Base-by-base conservation (phyloP, 345 rosid species). In the Lumnitzera littorea region DNA sequence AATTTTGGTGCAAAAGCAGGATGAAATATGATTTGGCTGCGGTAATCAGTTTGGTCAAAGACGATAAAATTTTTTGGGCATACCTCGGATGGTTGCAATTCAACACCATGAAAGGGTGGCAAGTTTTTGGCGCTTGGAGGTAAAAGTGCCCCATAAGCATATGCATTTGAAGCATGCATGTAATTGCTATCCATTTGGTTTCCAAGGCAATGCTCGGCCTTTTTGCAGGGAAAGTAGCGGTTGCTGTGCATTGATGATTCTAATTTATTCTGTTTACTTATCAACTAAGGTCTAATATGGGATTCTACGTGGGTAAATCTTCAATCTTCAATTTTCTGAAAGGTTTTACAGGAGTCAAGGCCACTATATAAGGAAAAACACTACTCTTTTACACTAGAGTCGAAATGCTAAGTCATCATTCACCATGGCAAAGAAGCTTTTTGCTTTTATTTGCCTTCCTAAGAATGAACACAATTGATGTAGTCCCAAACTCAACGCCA, bases 1-100 rank as follows among this genome's bases (percentile, higher is more conserved):
- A 85, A 76, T 56, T 74, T 91, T 69, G 79, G 88, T 10, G 83
- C 80, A 69, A 81, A 69, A 36, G 79, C 78, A 56, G 96, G 96
- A 70, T 91, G 80, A 75, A 78, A 87, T 89, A 91, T 82, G 57
- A 87, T 78, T 70, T 84, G 91, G 63, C 88, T 85, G 50, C 74
- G 78, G 54, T 73, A 75, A 58, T 78, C 79, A 48, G 82, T 84
- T 71, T 85, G 97, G 67, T 91, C 88, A 14, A 91, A 79, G 54
- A 91, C 67, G 55, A 87, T 74, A 64, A 76, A 78, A 51, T 84
- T 84, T 77, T 67, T 74, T 1, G 90, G 87, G 76, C 88, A 84
- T 62, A 78, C 73, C 73, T 78, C 74, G 56, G 92, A 84, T 10
- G 92, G 80, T 56, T 85, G 91, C 62, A 85, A 80, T 68, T 88